A percentile compares a stretch with the other conserved stretches of the same genome.
These are phyloP conservation scores for Saccharomycopsis hybrid DNA, from an alignment of 1,139 yeast genomes.

Conservation along the genomic window DNA sequence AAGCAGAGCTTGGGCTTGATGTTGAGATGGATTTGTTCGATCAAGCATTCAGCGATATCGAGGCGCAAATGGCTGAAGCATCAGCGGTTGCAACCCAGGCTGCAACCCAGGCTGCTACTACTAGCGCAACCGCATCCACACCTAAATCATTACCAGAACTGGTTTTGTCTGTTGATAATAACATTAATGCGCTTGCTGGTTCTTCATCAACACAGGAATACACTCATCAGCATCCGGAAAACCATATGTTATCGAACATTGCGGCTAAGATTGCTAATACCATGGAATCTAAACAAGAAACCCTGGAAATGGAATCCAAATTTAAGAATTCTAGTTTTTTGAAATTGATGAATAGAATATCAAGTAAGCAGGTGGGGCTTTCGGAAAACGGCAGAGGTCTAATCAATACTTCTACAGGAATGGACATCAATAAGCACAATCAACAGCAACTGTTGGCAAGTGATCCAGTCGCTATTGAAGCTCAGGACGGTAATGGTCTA, in stretches of 20 bases:
- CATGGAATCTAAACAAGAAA: slow-evolving; percentile 22
- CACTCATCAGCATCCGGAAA: slow-evolving; percentile 22
- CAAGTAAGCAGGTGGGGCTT: slow-evolving; percentile 26
- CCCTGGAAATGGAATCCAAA: slow-evolving; percentile 21
- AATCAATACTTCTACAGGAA: slow-evolving; percentile 27
- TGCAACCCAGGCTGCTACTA: too few species aligned
- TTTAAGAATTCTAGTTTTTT: slow-evolving; percentile 27
- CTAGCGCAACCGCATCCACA: too few species aligned
- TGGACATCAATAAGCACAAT: background rate
- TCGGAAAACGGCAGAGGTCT: slow-evolving; percentile 26
- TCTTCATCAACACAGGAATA: too few species aligned
- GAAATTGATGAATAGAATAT: slow-evolving; percentile 26
- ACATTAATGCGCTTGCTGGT: background rate
- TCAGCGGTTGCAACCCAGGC: slow-evolving; percentile 6
- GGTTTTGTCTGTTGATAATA: too few species aligned
- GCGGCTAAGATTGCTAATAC: slow-evolving; percentile 26
- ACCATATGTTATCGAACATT: slow-evolving; percentile 22
- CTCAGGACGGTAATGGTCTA: background rate
- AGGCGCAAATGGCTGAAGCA: slow-evolving; percentile 19
- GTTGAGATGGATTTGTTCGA: slow-evolving; percentile 21
- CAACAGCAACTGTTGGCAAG: background rate
- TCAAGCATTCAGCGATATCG: slow-evolving; percentile 21
- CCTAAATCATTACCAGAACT: too few species aligned
- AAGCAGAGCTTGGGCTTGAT: background rate
- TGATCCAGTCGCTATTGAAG: background rate